Percentiles rank a stretch among this genome's conserved stretches.
Evolutionary conservation across 441 rosid genomes (phyloP).

Genomic region (Jatropha multifida): DNA sequence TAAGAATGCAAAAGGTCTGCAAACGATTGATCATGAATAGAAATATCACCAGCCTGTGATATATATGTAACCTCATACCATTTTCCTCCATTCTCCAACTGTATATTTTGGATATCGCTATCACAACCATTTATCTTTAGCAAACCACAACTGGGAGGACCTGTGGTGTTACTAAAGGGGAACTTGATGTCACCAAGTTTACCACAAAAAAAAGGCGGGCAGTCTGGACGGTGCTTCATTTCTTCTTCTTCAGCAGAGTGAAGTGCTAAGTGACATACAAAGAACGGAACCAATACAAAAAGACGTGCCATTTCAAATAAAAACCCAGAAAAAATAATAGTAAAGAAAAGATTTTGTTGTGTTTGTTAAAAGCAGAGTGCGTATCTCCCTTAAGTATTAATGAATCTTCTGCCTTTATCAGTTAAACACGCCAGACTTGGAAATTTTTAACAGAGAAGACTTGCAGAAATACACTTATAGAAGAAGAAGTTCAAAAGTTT

Average conservation of each 20-base stretch:
- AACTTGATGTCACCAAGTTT: constrained; percentile 17
- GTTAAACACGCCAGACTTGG: background rate
- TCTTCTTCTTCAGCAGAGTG: constrained; percentile 4
- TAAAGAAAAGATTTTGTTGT: background rate
- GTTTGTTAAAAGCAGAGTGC: background rate
- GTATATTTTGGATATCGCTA: constrained; percentile 2
- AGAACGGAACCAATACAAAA: background rate
- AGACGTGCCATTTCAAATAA: background rate
- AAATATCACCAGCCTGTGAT: constrained; percentile 7
- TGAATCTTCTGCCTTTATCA: background rate
- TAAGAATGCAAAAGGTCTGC: constrained; percentile 2
- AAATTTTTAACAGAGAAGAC: background rate
- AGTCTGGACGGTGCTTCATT: background rate
- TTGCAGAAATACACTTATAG: background rate
- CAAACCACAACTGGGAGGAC: constrained; percentile 7
- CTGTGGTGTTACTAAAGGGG: constrained; percentile 12
- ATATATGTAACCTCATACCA: constrained; percentile 6
- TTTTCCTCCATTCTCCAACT: constrained; percentile 10
- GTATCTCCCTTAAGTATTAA: background rate
- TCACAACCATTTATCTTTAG: constrained; percentile 18
- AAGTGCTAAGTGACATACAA: constrained; percentile 10
- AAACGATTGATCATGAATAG: constrained; percentile 28
- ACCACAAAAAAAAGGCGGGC: constrained; percentile 17
- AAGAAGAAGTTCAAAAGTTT: background rate
- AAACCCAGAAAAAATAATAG: background rate